Evolutionary conservation across 768 basidiomycete species (phyloP), one percentile per base, ranked within the genome.

Genomic region (Amanita muscaria): DNA sequence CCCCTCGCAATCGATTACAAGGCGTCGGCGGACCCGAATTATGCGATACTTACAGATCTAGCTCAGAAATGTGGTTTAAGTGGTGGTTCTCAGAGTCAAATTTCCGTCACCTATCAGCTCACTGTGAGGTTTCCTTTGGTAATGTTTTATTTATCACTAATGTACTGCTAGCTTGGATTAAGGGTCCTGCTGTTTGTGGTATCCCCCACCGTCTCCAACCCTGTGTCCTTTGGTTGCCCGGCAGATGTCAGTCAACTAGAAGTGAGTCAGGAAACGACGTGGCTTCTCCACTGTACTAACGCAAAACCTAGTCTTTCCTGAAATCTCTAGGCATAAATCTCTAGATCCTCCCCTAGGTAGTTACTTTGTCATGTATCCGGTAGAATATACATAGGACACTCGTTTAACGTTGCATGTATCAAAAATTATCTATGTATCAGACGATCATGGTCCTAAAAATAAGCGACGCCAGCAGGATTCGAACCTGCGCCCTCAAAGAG

Each of bases 1-100:
- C 88, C 88, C 1, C 84, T 90, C 62, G 53, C 70, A 4, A 65
- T 91, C 33, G 63, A 66, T 34, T 91, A 88, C 64, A 73, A 72
- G 29, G 64, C 67, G 19, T 55, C 70, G 0, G 54, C 64, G 33
- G 74, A 86, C 47, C 79, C 85, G 7, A 65, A 65, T 30, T 57
- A 62, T 24, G 42, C 46, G 5, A 76, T 89, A 16, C 65, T 90
- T n/a, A 24, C 60, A 8, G 83, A 88, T 56, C 52, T 91, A 19
- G 74, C 70, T 2, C 51, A 53, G 7, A 83, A 79, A 53, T 91
- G 88, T 54, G 80, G 80, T 36, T 53, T 76, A 33, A 48, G 52
- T 1, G 75, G 73, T 8, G 59, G 64, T 8, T 45, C 66, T 22
- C 72, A 64, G 48, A 59, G 57, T 3, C 64, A 83, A 31, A 64